Evolutionary conservation across 208 protist genomes (phyloP), one percentile per base, ranked within the genome.

Genomic region (Crithidia mellificae): DNA sequence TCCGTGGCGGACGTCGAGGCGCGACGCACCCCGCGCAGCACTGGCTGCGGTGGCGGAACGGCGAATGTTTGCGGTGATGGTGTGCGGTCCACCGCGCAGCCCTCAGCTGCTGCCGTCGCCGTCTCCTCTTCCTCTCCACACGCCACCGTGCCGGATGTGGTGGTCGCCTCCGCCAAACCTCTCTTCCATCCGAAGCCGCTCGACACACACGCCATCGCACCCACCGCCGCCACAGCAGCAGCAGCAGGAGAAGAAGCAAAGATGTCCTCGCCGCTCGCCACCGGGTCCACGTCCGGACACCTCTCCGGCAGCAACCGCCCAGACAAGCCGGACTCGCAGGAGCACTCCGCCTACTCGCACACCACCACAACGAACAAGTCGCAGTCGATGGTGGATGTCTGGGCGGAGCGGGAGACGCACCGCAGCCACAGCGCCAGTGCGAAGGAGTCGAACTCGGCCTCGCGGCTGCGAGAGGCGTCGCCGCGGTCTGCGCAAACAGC

Each of bases 401-500:
- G 38, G 5, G 4, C 57, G 2, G 19, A 24, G 14, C 12, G 15
- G 0, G 46, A 55, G 0, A 43, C 30, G 30, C 29, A 36, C 1
- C 51, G 25, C 20, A 55, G 34, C 22, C 3, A 36, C 46, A 30
- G 20, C 34, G 19, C n/a, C 20, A 44, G 19, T 17, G 41, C 41
- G 29, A 36, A 36, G 44, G 5, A 38, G n/a, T 24, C 41, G 0
- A 27, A 1, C 29, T 63, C 57, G 6, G 44, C 25, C 6, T 9
- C 39, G 43, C 44, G 59, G 17, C 20, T 46, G 19, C 59, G 44
- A 22, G 59, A 55, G 47, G 59, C 59, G 14, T 65, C 59, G 11
- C 59, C 59, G 46, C 59, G 59, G 3, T 46, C 47, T 25, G 30
- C 52, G 36, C 63, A 55, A 19, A 52, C 63, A 43, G 51, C 52